Conservation (phyloP, 2,329 filamentous ascomycete genomes). For the Diaporthe amygdali region DNA sequence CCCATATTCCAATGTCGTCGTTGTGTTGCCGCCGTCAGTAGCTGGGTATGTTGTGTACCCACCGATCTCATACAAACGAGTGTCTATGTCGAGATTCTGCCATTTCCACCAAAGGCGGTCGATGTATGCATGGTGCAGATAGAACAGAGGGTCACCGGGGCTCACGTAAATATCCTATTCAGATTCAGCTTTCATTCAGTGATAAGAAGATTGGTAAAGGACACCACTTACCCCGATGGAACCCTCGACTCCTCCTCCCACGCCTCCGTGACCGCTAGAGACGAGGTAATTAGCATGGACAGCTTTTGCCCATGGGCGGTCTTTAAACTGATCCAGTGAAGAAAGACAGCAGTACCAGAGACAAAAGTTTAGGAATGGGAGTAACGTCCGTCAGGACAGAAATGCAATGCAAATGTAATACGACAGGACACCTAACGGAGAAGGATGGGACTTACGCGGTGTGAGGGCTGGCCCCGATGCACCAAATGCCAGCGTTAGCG, state of each 20-base stretch:
- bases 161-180: slow-evolving; percentile 22
- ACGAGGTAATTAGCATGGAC: background rate
- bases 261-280: background rate
- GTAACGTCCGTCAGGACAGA: no score
- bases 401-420: background rate
- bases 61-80: slow-evolving; percentile 4
- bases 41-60: background rate
- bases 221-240: background rate
- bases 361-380: no score
- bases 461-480: background rate
- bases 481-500: background rate
- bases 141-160: slow-evolving; percentile 38
- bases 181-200: background rate
- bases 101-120: slow-evolving; percentile 31
- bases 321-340: no score
- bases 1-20: background rate
- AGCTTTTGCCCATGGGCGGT: background rate
- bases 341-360: background rate
- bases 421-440: background rate
- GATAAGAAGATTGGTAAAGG: background rate
- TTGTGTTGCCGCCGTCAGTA: background rate
- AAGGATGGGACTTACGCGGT: background rate
- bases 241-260: background rate
- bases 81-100: slow-evolving; percentile 23
- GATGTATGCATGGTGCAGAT: slow-evolving; percentile 38